Percentiles rank a stretch among this genome's conserved stretches.
phyloP scores from a whole-genome alignment of 2,329 filamentous ascomycete species.

The Amesomyces nigricolor region DNA sequence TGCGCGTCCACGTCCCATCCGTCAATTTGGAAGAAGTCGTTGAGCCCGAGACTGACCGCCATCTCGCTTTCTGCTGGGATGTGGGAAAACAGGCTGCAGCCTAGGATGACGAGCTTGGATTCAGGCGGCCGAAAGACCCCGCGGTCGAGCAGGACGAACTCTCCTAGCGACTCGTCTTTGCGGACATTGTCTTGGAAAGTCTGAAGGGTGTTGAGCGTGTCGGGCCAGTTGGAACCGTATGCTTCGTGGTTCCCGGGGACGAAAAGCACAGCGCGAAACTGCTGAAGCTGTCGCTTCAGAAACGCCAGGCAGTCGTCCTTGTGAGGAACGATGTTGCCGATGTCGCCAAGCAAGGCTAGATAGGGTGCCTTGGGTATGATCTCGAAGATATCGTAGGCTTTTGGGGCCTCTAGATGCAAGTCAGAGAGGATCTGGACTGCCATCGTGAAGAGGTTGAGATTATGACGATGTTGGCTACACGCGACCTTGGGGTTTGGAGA shows the following conservation, averaged over 20 bases:
- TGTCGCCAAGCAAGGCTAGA: conserved; percentile 52
- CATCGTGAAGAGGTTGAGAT: neutral
- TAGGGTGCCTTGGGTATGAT: conserved; percentile 43
- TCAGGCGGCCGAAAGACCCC: conserved; percentile 34
- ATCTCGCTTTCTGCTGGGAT: conserved; percentile 30
- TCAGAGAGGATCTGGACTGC: conserved; percentile 49
- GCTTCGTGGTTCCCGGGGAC: conserved; percentile 54
- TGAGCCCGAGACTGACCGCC: conserved; percentile 33
- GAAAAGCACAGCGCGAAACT: conserved; percentile 47
- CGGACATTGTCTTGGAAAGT: conserved; percentile 30
- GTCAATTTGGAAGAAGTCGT: conserved; percentile 39
- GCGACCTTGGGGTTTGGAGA: too few relatives aligned
- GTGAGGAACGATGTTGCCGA: conserved; percentile 41
- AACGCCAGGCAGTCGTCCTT: conserved; percentile 42
- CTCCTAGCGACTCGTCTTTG: conserved; percentile 29
- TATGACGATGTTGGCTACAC: neutral
- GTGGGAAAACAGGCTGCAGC: conserved; percentile 39
- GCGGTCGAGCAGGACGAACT: conserved; percentile 39
- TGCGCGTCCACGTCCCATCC: conserved; percentile 26
- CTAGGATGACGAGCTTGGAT: conserved; percentile 35
- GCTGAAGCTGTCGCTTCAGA: conserved; percentile 40
- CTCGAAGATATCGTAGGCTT: conserved; percentile 46
- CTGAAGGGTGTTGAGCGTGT: conserved; percentile 28
- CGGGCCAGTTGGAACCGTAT: conserved; percentile 38
- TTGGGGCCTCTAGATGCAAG: conserved; percentile 48